These are phyloP conservation scores for Phyllosticta ampelicida DNA, from an alignment of 2,329 filamentous ascomycete species.

Conservation along the genomic window DNA sequence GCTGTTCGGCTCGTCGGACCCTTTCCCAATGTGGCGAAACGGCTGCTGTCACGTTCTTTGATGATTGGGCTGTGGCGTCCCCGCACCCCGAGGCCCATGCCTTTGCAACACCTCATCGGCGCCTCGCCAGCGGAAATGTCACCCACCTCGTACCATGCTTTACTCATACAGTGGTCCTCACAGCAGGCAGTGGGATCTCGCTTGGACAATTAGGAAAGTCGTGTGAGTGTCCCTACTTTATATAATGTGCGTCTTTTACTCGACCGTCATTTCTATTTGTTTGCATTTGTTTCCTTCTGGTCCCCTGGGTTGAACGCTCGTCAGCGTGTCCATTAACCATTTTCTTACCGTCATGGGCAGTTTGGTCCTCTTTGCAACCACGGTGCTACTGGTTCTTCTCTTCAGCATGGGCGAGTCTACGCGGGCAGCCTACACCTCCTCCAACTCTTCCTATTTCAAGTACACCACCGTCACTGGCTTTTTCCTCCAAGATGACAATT, in stretches of 20 bases:
- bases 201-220: conserved; percentile 2
- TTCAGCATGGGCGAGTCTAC: conserved; percentile 10
- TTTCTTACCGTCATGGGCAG: conserved; percentile 1
- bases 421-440: background rate
- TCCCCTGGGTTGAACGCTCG: background rate
- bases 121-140: background rate
- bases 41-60: conserved; percentile 3
- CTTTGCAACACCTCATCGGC: background rate
- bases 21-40: background rate
- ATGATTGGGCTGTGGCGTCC: conserved; percentile 2
- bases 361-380: conserved; percentile 8
- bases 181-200: background rate
- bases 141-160: conserved; percentile 3
- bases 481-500: conserved; percentile 52
- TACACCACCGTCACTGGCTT: conserved; percentile 52
- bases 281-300: background rate
- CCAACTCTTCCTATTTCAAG: conserved; percentile 35
- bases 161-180: background rate
- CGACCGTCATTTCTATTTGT: background rate
- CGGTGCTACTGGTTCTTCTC: conserved; percentile 4
- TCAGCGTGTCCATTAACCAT: background rate
- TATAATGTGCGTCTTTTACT: background rate
- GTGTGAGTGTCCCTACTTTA: conserved; percentile 5
- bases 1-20: background rate
- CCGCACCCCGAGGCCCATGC: background rate